Conservation (phyloP, 2,329 filamentous ascomycete species). For the Proliferodiscus dingleyae region DNA sequence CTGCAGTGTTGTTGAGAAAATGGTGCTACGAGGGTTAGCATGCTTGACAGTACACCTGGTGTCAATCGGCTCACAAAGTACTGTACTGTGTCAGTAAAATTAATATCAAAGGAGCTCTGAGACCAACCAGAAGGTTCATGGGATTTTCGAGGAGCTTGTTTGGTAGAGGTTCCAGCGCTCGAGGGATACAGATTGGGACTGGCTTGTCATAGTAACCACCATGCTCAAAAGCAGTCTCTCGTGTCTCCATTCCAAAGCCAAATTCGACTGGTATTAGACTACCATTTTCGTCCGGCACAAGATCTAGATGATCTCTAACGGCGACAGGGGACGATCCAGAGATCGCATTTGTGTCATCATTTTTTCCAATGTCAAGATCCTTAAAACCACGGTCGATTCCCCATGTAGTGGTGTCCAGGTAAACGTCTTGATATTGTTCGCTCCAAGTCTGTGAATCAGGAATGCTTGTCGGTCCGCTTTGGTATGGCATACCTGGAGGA, state of each 20-base stretch:
- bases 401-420: conserved; percentile 47
- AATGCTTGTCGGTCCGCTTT: conserved; percentile 19
- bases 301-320: conserved; percentile 18
- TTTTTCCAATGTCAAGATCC: conserved; percentile 65
- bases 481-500: conserved; percentile 34
- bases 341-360: conserved; percentile 66
- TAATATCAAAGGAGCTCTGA: neutral
- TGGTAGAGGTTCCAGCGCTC: conserved; percentile 44
- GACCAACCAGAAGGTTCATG: conserved; percentile 63
- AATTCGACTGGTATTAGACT: conserved; percentile 40
- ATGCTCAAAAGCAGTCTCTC: conserved; percentile 49
- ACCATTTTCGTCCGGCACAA: conserved; percentile 30
- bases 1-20: conserved; percentile 75
- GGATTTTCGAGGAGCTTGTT: conserved; percentile 60
- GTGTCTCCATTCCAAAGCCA: conserved; percentile 42
- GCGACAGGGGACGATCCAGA: conserved; percentile 39
- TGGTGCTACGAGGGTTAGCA: conserved; percentile 40
- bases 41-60: neutral
- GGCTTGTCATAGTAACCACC: conserved; percentile 67
- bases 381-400: conserved; percentile 67
- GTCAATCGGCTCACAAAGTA: conserved; percentile 41
- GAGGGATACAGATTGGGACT: conserved; percentile 54
- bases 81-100: conserved; percentile 24
- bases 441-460: conserved; percentile 14
- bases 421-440: conserved; percentile 19